A percentile compares a stretch with the other conserved stretches of the same genome.
These are phyloP conservation scores for Nissolia schottii DNA, from an alignment of 306 rosid genomes.

Conservation along the genomic window DNA sequence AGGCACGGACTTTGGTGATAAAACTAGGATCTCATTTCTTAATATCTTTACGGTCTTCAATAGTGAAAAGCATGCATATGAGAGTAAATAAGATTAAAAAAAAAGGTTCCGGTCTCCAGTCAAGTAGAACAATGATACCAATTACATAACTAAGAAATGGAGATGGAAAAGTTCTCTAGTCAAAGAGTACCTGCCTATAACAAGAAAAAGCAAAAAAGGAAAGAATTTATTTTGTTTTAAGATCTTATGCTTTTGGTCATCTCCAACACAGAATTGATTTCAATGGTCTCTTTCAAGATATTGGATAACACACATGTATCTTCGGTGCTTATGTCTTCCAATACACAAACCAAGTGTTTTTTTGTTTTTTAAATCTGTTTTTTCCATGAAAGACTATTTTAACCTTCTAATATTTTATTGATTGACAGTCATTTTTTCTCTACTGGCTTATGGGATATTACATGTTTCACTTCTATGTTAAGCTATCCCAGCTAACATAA, in stretches of 20 bases:
- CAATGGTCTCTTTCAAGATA: too few relatives aligned
- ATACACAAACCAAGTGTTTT: too few relatives aligned
- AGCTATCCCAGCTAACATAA: not conserved
- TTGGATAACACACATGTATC: too few relatives aligned
- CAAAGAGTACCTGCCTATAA: not conserved
- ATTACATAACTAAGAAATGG: too few relatives aligned
- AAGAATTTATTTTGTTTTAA: not conserved
- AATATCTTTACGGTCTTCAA: slow-evolving; percentile 3
- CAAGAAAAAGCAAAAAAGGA: not conserved
- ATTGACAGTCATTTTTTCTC: too few relatives aligned
- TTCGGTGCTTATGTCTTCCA: too few relatives aligned
- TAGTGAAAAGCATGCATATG: not conserved
- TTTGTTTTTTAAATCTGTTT: too few relatives aligned
- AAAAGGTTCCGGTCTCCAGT: not conserved
- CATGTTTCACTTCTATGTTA: slow-evolving; percentile 3
- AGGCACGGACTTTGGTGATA: not conserved
- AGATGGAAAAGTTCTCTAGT: not conserved
- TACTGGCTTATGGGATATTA: too few relatives aligned
- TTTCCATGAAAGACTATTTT: too few relatives aligned
- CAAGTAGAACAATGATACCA: not conserved
- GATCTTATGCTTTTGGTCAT: not conserved
- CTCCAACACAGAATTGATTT: not conserved
- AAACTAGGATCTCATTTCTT: not conserved
- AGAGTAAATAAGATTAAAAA: not conserved
- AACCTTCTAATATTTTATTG: too few relatives aligned